Evolutionary conservation across 2,329 filamentous ascomycete genomes (phyloP).

Genomic region (Ambrosiella beaveri): DNA sequence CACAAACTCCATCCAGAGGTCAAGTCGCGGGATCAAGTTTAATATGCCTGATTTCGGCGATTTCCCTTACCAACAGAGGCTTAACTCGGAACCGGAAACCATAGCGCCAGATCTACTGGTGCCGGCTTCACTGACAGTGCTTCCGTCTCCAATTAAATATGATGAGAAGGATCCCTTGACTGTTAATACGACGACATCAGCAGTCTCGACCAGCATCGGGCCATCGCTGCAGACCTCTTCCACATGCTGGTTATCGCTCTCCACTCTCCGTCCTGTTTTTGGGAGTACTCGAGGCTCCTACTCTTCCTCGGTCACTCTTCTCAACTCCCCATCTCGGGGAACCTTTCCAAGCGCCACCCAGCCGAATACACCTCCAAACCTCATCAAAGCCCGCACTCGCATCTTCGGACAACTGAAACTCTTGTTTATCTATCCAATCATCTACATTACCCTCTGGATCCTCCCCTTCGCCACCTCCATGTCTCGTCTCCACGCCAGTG

Average conservation of each 20-base stretch:
- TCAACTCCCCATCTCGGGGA: conserved; percentile 24
- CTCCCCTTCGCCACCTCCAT: conserved; percentile 51
- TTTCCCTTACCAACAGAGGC: conserved; percentile 1
- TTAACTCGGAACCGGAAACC: conserved; percentile 9
- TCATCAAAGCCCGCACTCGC: conserved; percentile 19
- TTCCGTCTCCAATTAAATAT: background rate
- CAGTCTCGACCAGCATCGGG: conserved; percentile 5
- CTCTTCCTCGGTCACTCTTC: conserved; percentile 13
- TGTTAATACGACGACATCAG: background rate
- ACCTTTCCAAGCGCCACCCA: conserved; percentile 11
- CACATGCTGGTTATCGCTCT: conserved; percentile 16
- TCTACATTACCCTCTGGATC: conserved; percentile 57
- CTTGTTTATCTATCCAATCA: conserved; percentile 58
- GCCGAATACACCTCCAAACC: background rate
- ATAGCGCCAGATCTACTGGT: conserved; percentile 9
- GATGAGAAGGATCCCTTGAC: background rate
- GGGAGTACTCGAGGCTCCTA: conserved; percentile 13
- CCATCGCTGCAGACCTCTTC: conserved; percentile 6
- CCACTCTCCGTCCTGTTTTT: background rate
- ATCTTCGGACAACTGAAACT: conserved; percentile 52
- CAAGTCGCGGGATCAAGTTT: conserved; percentile 7
- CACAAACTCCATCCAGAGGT: background rate
- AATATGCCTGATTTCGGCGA: conserved; percentile 10
- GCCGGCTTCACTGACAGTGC: background rate
- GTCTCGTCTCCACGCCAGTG: conserved; percentile 32